Base-by-base conservation (phyloP, 768 basidiomycete species). In the Amanita inopinata region DNA sequence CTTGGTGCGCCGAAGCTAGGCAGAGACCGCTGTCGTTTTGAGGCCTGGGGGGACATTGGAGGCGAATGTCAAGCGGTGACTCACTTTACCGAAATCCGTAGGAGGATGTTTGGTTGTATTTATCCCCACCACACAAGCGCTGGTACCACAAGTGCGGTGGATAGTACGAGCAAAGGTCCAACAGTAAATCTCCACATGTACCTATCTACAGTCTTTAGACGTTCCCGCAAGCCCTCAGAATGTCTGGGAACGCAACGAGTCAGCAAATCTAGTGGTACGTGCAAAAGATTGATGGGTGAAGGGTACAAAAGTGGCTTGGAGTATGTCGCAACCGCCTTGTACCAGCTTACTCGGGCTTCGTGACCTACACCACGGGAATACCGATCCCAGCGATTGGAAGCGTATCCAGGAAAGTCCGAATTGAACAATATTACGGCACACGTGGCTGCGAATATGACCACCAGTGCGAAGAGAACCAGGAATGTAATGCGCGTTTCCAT, bases 281-380 rank as follows among this genome's bases (percentile, higher is more conserved):
- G 58, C 3, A 74, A 23, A 35, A 78, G 42, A 54, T 73, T 78
- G 53, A 78, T 63, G 0, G 75, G 76, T 4, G 72, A 61, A 2
- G 73, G 74, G 47, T 74, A 79, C 35, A 51, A 53, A 43, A 68
- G 65, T 2, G 63, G 59, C 4, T 46, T 45, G 1, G 61, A 49
- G 46, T 70, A 76, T 4, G 45, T 38, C 15, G 54, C 38, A 18
- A 70, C 63, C 14, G 65, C 56, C 17, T 53, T 52, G 17, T 61
- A 53, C 46, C 73, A 71, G 1, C 54, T 43, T 30, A 57, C 57
- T 20, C 75, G 71, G 15, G 77, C 72, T 17, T 58, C 52, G 4
- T 62, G 46, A 5, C 76, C 76, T 10, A 73, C 57, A 2, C 52
- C 39, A 9, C 38, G 32, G 3, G 73, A 66, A 54, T 71, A 79